Evolutionary conservation across 805 yeast genomes (phyloP).

Genomic region (Candida tibetensis): DNA sequence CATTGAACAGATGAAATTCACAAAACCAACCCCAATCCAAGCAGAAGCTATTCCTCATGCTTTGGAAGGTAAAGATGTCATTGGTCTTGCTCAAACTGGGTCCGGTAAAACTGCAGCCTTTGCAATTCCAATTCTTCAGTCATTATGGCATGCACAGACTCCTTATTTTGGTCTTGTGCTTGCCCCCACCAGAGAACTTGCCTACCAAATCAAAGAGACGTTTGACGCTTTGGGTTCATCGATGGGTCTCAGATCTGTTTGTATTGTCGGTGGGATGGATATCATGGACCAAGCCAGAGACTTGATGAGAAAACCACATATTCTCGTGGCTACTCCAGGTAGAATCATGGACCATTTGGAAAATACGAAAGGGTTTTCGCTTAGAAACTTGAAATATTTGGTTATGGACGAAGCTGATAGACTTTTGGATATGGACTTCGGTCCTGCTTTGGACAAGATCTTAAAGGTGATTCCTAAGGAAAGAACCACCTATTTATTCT

Average conservation of each 20-base stretch:
- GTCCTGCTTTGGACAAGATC: constrained; percentile 87
- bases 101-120: constrained; percentile 98
- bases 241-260: constrained; percentile 89
- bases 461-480: constrained; percentile 79
- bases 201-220: constrained; percentile 87
- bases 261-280: constrained; percentile 97
- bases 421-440: constrained; percentile 92
- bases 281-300: constrained; percentile 97
- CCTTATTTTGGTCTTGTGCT: constrained; percentile 87
- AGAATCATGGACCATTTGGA: constrained; percentile 91
- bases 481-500: constrained; percentile 80
- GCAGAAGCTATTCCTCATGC: constrained; percentile 89
- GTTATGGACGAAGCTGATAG: constrained; percentile 98
- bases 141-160: constrained; percentile 82
- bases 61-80: constrained; percentile 83
- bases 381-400: constrained; percentile 72
- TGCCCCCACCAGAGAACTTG: constrained; percentile 83
- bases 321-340: constrained; percentile 95
- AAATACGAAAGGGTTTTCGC: constrained; percentile 83
- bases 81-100: constrained; percentile 97
- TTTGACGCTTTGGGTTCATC: constrained; percentile 88
- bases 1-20: constrained; percentile 67
- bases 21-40: constrained; percentile 92
- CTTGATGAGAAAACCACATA: constrained; percentile 89
- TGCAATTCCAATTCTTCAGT: constrained; percentile 91